phyloP scores from a whole-genome alignment of 306 rosid species.

The Erythrophleum fordii region DNA sequence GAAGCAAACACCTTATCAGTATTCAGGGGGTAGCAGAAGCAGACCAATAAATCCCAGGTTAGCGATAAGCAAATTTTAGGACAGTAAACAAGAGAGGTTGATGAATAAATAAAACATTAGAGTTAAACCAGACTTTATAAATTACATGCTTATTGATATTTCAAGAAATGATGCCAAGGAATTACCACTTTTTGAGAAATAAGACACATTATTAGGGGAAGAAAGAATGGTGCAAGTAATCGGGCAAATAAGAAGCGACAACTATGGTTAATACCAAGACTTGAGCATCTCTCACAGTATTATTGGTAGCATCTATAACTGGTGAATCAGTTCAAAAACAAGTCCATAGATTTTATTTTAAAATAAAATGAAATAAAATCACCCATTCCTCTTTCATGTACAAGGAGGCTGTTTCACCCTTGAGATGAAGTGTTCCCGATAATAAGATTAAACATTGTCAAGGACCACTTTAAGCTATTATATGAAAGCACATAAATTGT shows the following conservation, averaged over 20 bases:
- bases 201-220: neutral
- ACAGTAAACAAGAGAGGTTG: too few relatives aligned
- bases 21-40: constrained; percentile 31
- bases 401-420: neutral
- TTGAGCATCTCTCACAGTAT: neutral
- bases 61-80: too few relatives aligned
- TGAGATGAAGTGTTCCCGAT: neutral
- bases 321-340: neutral
- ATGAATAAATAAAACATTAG: too few relatives aligned
- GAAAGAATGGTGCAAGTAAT: neutral
- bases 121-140: too few relatives aligned
- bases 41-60: constrained; percentile 32
- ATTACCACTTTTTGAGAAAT: neutral
- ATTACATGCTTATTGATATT: too few relatives aligned
- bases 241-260: neutral
- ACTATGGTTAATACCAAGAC: neutral
- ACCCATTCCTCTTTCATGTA: neutral
- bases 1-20: constrained; percentile 30
- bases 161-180: too few relatives aligned
- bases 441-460: neutral
- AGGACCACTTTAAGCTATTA: neutral
- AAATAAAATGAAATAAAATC: neutral
- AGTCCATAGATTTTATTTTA: neutral
- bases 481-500: neutral
- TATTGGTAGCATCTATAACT: neutral